Conservation (phyloP, 2,329 filamentous ascomycete genomes). For the Coniochaeta pulveracea region DNA sequence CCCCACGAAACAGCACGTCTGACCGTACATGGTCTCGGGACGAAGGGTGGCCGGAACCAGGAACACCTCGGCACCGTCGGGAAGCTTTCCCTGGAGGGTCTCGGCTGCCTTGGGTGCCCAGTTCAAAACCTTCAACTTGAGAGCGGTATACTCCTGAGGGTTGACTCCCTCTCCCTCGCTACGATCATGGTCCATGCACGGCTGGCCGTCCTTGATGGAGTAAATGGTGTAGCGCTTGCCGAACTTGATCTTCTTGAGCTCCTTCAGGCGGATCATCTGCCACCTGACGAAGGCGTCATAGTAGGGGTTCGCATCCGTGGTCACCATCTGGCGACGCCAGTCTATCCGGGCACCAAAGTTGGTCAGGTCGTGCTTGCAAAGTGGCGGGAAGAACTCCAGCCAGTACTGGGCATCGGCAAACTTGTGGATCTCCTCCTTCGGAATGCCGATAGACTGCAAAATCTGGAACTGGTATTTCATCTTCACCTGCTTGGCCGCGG, state of each 20-base stretch:
- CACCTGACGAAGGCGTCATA: conserved; percentile 92
- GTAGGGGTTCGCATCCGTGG: conserved; percentile 92
- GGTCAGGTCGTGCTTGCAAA: conserved; percentile 67
- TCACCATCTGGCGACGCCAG: conserved; percentile 87
- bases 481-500: conserved; percentile 78
- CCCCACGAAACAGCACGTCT: conserved; percentile 90
- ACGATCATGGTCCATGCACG: conserved; percentile 81
- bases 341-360: conserved; percentile 81
- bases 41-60: conserved; percentile 86
- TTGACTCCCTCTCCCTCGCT: conserved; percentile 70
- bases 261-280: conserved; percentile 91
- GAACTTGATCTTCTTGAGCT: conserved; percentile 85
- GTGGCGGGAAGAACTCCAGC: conserved; percentile 84
- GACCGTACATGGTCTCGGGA: conserved; percentile 98
- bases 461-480: conserved; percentile 94
- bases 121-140: conserved; percentile 85
- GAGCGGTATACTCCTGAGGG: conserved; percentile 82
- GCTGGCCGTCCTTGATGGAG: conserved; percentile 62
- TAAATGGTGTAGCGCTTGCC: conserved; percentile 41
- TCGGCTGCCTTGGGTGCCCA: conserved; percentile 72
- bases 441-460: conserved; percentile 79
- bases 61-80: conserved; percentile 69
- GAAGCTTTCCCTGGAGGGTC: conserved; percentile 65
- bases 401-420: conserved; percentile 69
- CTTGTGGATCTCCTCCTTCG: conserved; percentile 77